phyloP scores from a whole-genome alignment of 805 yeast genomes.

The Jamesozyma spencerorum region DNA sequence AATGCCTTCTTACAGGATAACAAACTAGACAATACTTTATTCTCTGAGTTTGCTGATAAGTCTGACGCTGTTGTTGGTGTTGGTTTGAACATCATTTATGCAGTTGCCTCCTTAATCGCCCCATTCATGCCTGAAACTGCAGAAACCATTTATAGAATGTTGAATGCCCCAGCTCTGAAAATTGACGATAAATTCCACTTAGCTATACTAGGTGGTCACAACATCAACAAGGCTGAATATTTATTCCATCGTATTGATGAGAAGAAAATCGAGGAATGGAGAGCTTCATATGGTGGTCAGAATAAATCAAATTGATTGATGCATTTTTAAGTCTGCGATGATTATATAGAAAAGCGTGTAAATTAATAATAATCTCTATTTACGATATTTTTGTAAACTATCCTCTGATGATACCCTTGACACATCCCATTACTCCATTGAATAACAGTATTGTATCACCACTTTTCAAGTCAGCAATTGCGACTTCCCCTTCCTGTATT shows the following conservation, averaged over 20 bases:
- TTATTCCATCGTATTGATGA: conserved; percentile 89
- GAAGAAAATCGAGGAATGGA: conserved; percentile 79
- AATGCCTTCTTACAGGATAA: conserved; percentile 93
- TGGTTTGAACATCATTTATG: conserved; percentile 79
- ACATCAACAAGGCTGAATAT: conserved; percentile 84
- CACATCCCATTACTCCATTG: conserved; percentile 79
- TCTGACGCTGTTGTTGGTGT: conserved; percentile 90
- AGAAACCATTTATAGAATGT: conserved; percentile 58
- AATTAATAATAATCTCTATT: neutral
- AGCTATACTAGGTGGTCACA: conserved; percentile 68
- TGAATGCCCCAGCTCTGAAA: conserved; percentile 70
- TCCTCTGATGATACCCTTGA: conserved; percentile 42
- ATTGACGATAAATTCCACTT: conserved; percentile 71
- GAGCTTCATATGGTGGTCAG: conserved; percentile 75
- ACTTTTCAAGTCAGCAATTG: conserved; percentile 36
- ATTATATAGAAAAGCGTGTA: neutral
- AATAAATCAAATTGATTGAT: too few relatives aligned
- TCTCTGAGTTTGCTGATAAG: conserved; percentile 62
- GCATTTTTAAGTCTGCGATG: too few relatives aligned
- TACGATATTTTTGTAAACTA: neutral
- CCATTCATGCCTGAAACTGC: conserved; percentile 91
- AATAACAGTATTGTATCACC: conserved; percentile 68
- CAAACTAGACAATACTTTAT: conserved; percentile 82
- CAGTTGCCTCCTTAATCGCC: conserved; percentile 69
- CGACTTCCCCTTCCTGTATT: conserved; percentile 43